Evolutionary conservation across 1,284 basidiomycete genomes (phyloP), one percentile per base, ranked within the genome.

Genomic region (Irpex rosettiformis): DNA sequence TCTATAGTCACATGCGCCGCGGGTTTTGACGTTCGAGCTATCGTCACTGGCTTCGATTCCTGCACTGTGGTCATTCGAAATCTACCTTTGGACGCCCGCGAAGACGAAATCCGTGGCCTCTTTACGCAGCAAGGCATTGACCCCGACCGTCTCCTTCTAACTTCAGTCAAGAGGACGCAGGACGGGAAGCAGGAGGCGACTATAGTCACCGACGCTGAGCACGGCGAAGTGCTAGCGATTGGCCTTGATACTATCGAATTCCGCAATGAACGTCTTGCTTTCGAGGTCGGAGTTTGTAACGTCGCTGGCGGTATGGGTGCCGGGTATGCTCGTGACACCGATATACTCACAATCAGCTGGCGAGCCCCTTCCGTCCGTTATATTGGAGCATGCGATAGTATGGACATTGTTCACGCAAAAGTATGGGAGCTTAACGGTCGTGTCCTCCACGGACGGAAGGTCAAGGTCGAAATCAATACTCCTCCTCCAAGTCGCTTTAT

Each of bases 1-100:
- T 63, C 66, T 10, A 59, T 67, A 33, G 60, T 69, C 57, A 66
- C 65, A 16, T 68, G 62, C 53, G 58, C 57, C 18, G 65, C 68
- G 2, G 68, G 68, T 16, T 57, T 66, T 10, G 56, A 49, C 29
- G 52, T 69, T 57, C 52, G 54, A 7, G 43, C 48, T 18, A 53
- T 67, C 29, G 57, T 68, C 48, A 62, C 65, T 11, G 65, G 67
- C 37, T 65, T 64, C 54, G 63, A 66, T 37, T 62, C 62, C 25
- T 62, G 62, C 47, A 53, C 52, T 27, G 52, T 67, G n/a, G 52
- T 49, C 3, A 40, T 66, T 16, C 59, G 59, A 8, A 58, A 61
- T 40, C 62, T 69, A 11, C 66, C 64, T 28, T 22, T 37, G 7
- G 51, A 62, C 29, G 59, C 64, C 0, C 61, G 47, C 18, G 54